Evolutionary conservation across 2,329 filamentous ascomycete species (phyloP).

Genomic region (Colletotrichum limetticola): DNA sequence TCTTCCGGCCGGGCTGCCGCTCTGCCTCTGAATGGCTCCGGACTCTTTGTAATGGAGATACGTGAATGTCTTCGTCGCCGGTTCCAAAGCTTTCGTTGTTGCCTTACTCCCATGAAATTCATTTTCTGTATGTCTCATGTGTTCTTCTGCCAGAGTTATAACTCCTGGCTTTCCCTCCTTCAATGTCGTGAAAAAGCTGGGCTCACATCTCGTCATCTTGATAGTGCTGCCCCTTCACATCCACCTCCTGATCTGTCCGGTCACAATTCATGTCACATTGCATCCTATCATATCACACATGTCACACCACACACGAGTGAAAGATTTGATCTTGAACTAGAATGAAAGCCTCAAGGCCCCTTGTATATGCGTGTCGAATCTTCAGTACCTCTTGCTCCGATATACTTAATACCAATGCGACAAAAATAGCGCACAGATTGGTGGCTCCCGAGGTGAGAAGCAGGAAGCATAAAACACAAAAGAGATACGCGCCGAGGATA

Average conservation of each 20-base stretch:
- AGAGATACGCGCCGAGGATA: constrained; percentile 5
- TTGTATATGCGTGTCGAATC: constrained; percentile 29
- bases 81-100: no score
- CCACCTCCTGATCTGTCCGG: not conserved
- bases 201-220: no score
- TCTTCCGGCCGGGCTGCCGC: no score
- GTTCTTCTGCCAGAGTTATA: no score
- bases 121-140: no score
- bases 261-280: not conserved
- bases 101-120: no score
- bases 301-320: not conserved
- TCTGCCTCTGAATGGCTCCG: no score
- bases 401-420: constrained; percentile 15
- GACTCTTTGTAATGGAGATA: no score
- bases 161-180: no score
- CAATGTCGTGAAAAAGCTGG: no score
- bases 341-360: constrained; percentile 15
- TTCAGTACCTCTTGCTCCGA: constrained; percentile 27
- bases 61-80: no score
- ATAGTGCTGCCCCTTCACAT: no score
- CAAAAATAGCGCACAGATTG: constrained; percentile 10
- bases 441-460: not conserved
- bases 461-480: constrained; percentile 9
- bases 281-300: not conserved
- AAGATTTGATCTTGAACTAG: not conserved